Base-by-base conservation (phyloP, 2,329 filamentous ascomycete species). In the Cladophialophora psammophila region DNA sequence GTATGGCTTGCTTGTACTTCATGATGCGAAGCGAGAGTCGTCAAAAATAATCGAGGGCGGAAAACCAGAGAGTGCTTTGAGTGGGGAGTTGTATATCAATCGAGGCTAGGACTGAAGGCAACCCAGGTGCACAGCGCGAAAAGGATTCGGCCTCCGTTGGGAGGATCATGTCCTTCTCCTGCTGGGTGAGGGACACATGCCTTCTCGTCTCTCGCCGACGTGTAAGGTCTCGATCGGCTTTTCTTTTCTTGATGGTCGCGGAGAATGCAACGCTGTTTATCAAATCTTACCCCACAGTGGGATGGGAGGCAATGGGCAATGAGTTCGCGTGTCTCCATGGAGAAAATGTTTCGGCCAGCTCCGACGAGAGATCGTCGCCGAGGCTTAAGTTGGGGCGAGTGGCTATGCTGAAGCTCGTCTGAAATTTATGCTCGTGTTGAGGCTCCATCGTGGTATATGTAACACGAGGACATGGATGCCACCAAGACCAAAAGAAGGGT, bases 1-100 rank as follows among this genome's bases (percentile, higher is more conserved):
- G 72, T 3, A 60, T 40, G 9, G 69, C 69, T 32, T 69, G 67
- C 54, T 63, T 67, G 63, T 68, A 68, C 36, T 65, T 53, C 62
- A 64, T 63, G 32, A 36, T 58, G 56, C 9, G 60, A 35, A 13
- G 13, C 13, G 42, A 53, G 20, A 52, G 48, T 20, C 7, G 48
- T 15, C 36, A 40, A 15, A 52, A 26, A 4, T 20, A 26, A 10
- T 20, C 7, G 18, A 55, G 53, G 34, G 20, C 20, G 15, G 36
- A 32, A 5, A 3, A 60, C 26, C 9, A 50, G 20, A 13, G 15
- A 2, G 45, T 7, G 36, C 2, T 18, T 26, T 50, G 45, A 1
- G 45, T 8, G 5, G n/a, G 42, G n/a, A 48, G 42, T 18, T 3
- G 20, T 10, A 31, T 50, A 26, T 50, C 45, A 18, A 13, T 12